Conservation (phyloP, 2,329 filamentous ascomycete species). For the Trichoderma polysporum region DNA sequence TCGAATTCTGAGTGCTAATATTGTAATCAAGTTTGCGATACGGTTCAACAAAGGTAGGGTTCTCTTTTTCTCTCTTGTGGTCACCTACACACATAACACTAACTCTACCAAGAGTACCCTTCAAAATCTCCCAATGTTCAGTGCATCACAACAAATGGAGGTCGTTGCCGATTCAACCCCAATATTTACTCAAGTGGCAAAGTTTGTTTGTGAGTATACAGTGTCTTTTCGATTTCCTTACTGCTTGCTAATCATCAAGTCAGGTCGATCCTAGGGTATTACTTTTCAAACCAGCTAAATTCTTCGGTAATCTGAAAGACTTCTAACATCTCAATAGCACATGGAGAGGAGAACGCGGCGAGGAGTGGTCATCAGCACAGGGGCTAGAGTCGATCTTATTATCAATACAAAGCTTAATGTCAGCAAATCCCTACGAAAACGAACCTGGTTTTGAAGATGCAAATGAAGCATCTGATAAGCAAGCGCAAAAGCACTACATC, state of each 20-base stretch:
- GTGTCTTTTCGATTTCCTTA: background rate
- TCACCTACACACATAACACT: background rate
- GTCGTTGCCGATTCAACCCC: constrained; percentile 87
- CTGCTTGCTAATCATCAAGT: constrained; percentile 5
- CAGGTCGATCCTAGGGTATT: constrained; percentile 82
- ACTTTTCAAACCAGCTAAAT: background rate
- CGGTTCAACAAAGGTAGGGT: constrained; percentile 69
- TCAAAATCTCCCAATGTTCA: constrained; percentile 60
- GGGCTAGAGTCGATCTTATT: constrained; percentile 91
- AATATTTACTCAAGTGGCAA: constrained; percentile 93
- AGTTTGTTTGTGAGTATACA: constrained; percentile 75
- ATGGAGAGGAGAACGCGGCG: constrained; percentile 85
- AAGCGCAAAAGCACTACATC: constrained; percentile 71
- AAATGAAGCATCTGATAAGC: constrained; percentile 66
- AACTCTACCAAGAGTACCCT: constrained; percentile 69
- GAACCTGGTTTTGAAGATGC: constrained; percentile 89
- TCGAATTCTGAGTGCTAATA: constrained; percentile 7
- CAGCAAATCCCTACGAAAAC: constrained; percentile 89
- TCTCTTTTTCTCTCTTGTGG: too few relatives aligned
- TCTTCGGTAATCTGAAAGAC: background rate
- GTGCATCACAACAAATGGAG: constrained; percentile 83
- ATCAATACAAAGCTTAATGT: constrained; percentile 96
- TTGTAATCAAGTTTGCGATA: constrained; percentile 62
- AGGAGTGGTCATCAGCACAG: constrained; percentile 96
- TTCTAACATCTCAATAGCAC: constrained; percentile 58